Evolutionary conservation across 2,329 filamentous ascomycete species (phyloP), one percentile per base, ranked within the genome.

Genomic region (Fusarium veterinarium): DNA sequence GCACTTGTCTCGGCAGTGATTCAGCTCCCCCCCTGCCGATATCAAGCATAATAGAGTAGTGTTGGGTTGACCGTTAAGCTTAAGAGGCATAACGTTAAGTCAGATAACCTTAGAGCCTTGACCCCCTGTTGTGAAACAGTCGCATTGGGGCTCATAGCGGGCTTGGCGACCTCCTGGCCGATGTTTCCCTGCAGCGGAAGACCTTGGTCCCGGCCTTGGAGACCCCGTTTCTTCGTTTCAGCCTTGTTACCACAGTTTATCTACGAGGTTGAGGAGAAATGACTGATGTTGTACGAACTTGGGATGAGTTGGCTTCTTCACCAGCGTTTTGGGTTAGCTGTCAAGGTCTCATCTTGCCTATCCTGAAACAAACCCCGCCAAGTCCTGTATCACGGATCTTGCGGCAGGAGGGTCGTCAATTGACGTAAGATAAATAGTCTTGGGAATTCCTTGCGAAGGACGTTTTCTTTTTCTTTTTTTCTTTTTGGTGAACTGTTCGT

Each of bases 191-290:
- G 57, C 57, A 68, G 64, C 67, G 67, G 67, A 69, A 69, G 67
- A 20, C 65, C 33, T 23, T 64, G 51, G 51, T 69, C 59, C 67
- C 67, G 67, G 67, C 58, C 67, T 42, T 49, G 10, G 51, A 37
- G 59, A 28, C 57, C 57, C 65, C 65, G 67, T 52, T 49, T 69
- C n/a, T 28, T 23, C 4, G 67, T 69, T 69, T 69, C 67, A 69
- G 67, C 67, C 67, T 53, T 69, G 51, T 25, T 44, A 45, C 31
- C 6, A n/a, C 6, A 28, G 37, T 38, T 8, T 40, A 11, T 17
- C 19, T 30, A 4, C 19, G 30, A 41, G 19, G 28, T 10, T 25
- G 40, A 13, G 11, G 6, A 14, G 19, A 55, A 68, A 19, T 55
- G 23, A 38, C 19, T 53, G 64, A 67, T 52, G 33, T 33, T 51